Base-by-base conservation (phyloP, 345 rosid genomes). In the Arabidopsis suecica region DNA sequence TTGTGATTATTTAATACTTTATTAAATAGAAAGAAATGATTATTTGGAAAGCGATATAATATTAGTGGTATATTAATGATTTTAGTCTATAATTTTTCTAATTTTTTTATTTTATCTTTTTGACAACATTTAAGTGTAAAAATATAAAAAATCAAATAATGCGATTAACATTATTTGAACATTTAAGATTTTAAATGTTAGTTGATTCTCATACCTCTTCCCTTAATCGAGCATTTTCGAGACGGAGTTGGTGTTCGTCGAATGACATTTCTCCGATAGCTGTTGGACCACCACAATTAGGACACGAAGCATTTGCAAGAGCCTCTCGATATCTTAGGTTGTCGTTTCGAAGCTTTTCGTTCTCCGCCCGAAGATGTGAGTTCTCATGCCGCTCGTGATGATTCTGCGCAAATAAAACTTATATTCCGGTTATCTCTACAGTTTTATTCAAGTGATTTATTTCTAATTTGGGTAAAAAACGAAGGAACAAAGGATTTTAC, bases 221-320 rank as follows among this genome's bases (percentile, higher is more conserved):
- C 72, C 98, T 81, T 67, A 95, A 53, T 40, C 93, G 84, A 36
- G 89, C 87, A 81, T 95, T 95, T 82, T 95, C 99, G 30, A 92
- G 85, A 22, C 98, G 87, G 42, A 95, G 70, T 73, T 95, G 97
- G 68, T 95, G 99, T 76, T 95, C 99, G 48, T 90, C 97, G 57
- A 88, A 90, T 11, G 99, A 92, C 96, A 92, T 92, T 62, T 95
- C 97, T 34, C 98, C 99, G 9, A 95, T 76, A 23, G 96, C 88
- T 0, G 99, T 92, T 2, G 97, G 97, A 14, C 99, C 98, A 36
- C 99, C 98, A 57, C 99, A 95, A 54, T 83, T 95, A 44, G 98
- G 99, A 73, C 99, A 95, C 1, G 98, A 87, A 62, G 98, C 87
- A 75, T 91, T 95, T 82, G 86, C 78, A 44, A 95, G 88, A 61